phyloP scores from a whole-genome alignment of 192 early-diverging fungal genomes.

The Lobosporangium transversale region DNA sequence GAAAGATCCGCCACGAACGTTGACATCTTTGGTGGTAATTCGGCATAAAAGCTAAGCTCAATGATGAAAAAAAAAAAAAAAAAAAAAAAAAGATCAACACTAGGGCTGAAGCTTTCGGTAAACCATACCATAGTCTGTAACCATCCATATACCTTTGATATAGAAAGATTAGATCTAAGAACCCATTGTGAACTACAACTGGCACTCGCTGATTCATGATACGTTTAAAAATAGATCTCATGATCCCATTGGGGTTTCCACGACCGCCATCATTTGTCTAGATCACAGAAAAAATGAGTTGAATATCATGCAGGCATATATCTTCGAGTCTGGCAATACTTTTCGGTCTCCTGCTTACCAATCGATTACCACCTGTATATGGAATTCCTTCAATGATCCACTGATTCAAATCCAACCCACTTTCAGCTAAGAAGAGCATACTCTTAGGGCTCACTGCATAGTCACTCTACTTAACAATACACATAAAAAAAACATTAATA shows the following conservation, averaged over 20 bases:
- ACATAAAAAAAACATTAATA: not conserved
- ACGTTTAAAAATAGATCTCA: constrained; percentile 67
- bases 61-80: not conserved
- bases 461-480: constrained; percentile 59
- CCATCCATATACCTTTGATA: constrained; percentile 84
- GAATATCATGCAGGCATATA: no score
- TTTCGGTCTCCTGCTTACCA: constrained; percentile 26
- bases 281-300: not conserved
- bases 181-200: constrained; percentile 92
- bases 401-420: constrained; percentile 87
- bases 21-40: constrained; percentile 74
- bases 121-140: no score
- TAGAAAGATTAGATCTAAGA: constrained; percentile 92
- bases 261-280: constrained; percentile 55
- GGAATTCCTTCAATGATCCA: constrained; percentile 83
- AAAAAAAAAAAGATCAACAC: not conserved
- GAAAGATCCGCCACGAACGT: constrained; percentile 80
- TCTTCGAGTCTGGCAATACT: no score
- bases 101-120: no score
- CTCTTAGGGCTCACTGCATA: constrained; percentile 77
- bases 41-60: constrained; percentile 73
- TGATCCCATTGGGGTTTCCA: constrained; percentile 51
- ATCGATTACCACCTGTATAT: constrained; percentile 69
- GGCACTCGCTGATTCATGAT: constrained; percentile 65
- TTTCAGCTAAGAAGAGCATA: constrained; percentile 82